Base-by-base conservation (phyloP, 2,329 filamentous ascomycete species). In the Fusarium chuoi region DNA sequence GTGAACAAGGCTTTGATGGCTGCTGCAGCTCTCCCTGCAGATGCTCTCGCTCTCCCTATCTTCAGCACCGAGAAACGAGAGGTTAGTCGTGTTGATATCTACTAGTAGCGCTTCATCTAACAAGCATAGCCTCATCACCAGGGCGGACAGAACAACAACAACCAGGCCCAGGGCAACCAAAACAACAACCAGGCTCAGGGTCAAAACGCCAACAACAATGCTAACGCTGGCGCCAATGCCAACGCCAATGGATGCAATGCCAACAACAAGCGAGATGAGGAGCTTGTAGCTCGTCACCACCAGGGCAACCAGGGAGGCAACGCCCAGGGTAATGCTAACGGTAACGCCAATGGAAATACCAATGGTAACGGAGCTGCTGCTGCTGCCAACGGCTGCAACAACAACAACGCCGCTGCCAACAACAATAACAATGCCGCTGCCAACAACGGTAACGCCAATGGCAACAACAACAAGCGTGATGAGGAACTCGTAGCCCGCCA, bases 41-140 rank as follows among this genome's bases (percentile, higher is more conserved):
- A 36, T n/a, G 69, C 63, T 30, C 69, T 72, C 15, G 69, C 63
- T n/a, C 69, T 72, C 0, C 69, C 69, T 0, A 41, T 72, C 18
- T 58, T 73, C 15, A 51, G 24, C 18, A 22, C 48, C 7, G 58
- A 65, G 41, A 49, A 42, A 6, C 57, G 69, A 30, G 39, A 52
- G 38, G 69, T 72, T 7, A 69, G 69, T n/a, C 1, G 6, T 13
- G 1, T 7, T 3, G 0, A 3, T 7, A 3, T 24, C 2, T 6
- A 9, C 3, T 17, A 3, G 3, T 9, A 3, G 12, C 1, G 4
- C 3, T 14, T 14, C 11, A 14, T 3, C 63, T 72, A 52, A 71
- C 10, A 13, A 10, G 1, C 3, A 13, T 15, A 71, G 69, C 69
- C 69, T 20, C 69, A 70, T 18, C 65, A 54, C 14, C 59, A 70